These are phyloP conservation scores for Mariannaea sp. DNA, from an alignment of 2,329 filamentous ascomycete genomes.

Conservation along the genomic window DNA sequence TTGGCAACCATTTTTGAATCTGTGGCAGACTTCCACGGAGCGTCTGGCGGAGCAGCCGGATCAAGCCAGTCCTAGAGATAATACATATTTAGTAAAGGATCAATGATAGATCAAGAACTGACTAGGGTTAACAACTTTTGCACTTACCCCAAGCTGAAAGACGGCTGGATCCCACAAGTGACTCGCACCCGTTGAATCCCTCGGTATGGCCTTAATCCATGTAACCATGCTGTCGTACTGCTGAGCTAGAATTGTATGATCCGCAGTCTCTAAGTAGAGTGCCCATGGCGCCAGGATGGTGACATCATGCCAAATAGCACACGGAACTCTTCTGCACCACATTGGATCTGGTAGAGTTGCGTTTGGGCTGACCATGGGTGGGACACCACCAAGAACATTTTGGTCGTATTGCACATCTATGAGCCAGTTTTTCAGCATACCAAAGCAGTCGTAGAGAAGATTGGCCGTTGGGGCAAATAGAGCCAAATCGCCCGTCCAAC, in stretches of 20 bases:
- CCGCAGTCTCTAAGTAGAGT: slow-evolving; percentile 46
- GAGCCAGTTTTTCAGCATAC: slow-evolving; percentile 50
- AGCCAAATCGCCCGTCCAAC: slow-evolving; percentile 58
- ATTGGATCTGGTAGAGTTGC: too few species aligned
- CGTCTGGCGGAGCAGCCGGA: slow-evolving; percentile 48
- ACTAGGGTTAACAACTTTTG: not conserved
- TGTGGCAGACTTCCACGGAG: slow-evolving; percentile 47
- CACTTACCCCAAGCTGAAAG: slow-evolving; percentile 32
- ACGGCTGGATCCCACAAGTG: slow-evolving; percentile 46
- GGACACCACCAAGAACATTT: slow-evolving; percentile 22
- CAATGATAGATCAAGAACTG: too few species aligned
- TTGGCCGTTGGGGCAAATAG: slow-evolving; percentile 57
- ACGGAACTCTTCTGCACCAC: slow-evolving; percentile 5
- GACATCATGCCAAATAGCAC: slow-evolving; percentile 50
- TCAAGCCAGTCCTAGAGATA: slow-evolving; percentile 56
- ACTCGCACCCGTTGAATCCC: slow-evolving; percentile 41
- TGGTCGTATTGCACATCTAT: slow-evolving; percentile 31
- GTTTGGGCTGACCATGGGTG: slow-evolving; percentile 33
- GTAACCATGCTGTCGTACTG: slow-evolving; percentile 48
- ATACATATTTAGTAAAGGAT: too few species aligned
- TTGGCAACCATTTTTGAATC: slow-evolving; percentile 50
- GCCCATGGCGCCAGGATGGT: slow-evolving; percentile 49
- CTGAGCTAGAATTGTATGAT: slow-evolving; percentile 42
- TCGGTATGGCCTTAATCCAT: slow-evolving; percentile 44
- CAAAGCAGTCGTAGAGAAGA: slow-evolving; percentile 56